Conservation (phyloP, 352 stramenopile genomes). For the Phytophthora pistaciae region DNA sequence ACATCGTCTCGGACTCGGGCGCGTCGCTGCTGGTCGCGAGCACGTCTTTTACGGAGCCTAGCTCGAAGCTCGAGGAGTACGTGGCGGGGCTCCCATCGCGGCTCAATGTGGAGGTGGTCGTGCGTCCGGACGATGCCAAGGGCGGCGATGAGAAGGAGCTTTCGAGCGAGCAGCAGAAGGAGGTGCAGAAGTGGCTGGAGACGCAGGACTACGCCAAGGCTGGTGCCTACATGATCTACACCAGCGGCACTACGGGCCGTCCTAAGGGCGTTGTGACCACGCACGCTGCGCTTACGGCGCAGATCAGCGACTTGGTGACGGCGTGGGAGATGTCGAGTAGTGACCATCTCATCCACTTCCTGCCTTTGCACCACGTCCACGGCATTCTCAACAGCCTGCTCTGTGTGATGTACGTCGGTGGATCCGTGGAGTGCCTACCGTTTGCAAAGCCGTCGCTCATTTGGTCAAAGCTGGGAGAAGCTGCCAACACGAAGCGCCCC, state of each 20-base stretch:
- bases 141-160: constrained; percentile 13
- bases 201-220: constrained; percentile 24
- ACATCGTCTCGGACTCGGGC: constrained; percentile 73
- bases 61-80: constrained; percentile 38
- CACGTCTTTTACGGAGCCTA: constrained; percentile 39
- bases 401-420: constrained; percentile 83
- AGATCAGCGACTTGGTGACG: constrained; percentile 86
- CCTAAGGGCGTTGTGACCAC: constrained; percentile 90
- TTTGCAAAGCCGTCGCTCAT: constrained; percentile 67
- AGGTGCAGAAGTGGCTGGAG: constrained; percentile 48
- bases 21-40: constrained; percentile 59
- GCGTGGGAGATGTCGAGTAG: constrained; percentile 81
- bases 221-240: constrained; percentile 82
- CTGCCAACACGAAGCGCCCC: constrained; percentile 26
- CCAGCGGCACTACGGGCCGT: constrained; percentile 82
- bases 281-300: constrained; percentile 69
- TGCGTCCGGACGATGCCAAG: constrained; percentile 32
- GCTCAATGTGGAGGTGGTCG: constrained; percentile 35
- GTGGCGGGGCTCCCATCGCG: constrained; percentile 19
- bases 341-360: constrained; percentile 91
- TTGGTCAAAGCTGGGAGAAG: constrained; percentile 58
- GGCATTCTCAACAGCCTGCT: constrained; percentile 92
- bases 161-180: constrained; percentile 21
- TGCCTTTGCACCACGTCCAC: constrained; percentile 93
- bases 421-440: constrained; percentile 82